phyloP scores from a whole-genome alignment of 441 rosid genomes.

The Dalechampia spathulata region DNA sequence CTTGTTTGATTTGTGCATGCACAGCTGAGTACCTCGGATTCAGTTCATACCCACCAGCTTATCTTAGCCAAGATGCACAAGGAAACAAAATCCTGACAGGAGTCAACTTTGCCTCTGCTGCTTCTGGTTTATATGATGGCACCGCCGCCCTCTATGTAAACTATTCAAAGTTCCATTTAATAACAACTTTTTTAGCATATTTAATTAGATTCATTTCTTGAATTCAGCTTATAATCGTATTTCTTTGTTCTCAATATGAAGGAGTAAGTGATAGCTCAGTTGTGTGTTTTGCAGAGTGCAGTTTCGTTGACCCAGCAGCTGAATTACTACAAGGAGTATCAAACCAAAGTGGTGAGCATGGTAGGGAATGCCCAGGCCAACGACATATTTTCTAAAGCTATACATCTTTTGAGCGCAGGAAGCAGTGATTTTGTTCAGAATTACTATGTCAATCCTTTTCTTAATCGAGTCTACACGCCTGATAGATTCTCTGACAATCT shows the following conservation, averaged over 20 bases:
- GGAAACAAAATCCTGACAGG: conserved; percentile 55
- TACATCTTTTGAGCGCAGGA: conserved; percentile 88
- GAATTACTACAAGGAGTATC: conserved; percentile 70
- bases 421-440: conserved; percentile 88
- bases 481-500: conserved; percentile 66
- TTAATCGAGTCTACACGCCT: conserved; percentile 38
- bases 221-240: too few species aligned
- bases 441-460: conserved; percentile 66
- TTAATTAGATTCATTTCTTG: too few species aligned
- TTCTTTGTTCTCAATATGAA: too few species aligned
- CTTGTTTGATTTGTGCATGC: conserved; percentile 5
- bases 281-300: conserved; percentile 41
- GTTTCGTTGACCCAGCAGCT: conserved; percentile 76
- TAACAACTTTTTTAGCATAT: too few species aligned
- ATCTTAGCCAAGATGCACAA: conserved; percentile 64
- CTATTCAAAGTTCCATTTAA: too few species aligned
- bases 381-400: conserved; percentile 42
- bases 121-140: conserved; percentile 71
- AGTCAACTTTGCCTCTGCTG: conserved; percentile 89
- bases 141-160: conserved; percentile 69
- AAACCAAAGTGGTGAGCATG: conserved; percentile 38
- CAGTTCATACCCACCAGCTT: conserved; percentile 73
- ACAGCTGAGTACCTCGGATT: conserved; percentile 93
- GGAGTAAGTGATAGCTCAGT: too few species aligned
- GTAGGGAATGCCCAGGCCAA: conserved; percentile 38